Evolutionary conservation across 2,329 filamentous ascomycete genomes (phyloP), one percentile per base, ranked within the genome.

Genomic region (Clathrospora elynae): DNA sequence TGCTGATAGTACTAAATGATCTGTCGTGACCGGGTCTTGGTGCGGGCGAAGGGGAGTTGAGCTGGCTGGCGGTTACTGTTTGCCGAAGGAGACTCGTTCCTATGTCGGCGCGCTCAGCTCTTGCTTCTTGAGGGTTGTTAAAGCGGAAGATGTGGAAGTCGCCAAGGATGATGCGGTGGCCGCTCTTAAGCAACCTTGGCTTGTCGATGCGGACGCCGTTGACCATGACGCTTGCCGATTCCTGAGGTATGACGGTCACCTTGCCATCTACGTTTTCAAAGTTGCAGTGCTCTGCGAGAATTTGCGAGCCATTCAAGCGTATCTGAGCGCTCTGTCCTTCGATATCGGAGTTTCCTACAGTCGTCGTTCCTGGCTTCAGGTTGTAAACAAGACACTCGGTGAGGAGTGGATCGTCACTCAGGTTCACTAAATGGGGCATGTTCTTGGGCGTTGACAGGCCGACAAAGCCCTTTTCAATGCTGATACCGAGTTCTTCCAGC

Each of bases 141-240:
- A 99, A 99, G 42, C 93, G 81, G 73, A 99, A 97, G 49, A 99
- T 99, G 69, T 99, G 93, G 60, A 99, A 99, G 70, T 99, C 93
- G 26, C 93, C 93, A 7, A 99, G 78, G 51, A 99, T 99, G 39
- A 99, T 88, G 49, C 93, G 87, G 67, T 91, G 96, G 5, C 93
- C 93, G 61, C 91, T 96, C 64, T 91, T 86, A 29, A 99, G 77
- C 53, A 90, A 83, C 55, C 86, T 90, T 1, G 91, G 85, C 61
- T 91, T 90, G 39, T 90, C 84, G 39, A 97, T 88, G 12, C 91
- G 87, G 53, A 92, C 82, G 44, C 93, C 93, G 62, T 99, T 99
- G 37, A 99, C 90, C 93, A 99, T 99, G 44, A 99, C 89, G 8
- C 91, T 90, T 1, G 93, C 93, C n/a, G 89, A 90, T 59, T 95